Base-by-base conservation (phyloP, 371 early-diverging fungal genomes). In the Apophysomyces elegans region DNA sequence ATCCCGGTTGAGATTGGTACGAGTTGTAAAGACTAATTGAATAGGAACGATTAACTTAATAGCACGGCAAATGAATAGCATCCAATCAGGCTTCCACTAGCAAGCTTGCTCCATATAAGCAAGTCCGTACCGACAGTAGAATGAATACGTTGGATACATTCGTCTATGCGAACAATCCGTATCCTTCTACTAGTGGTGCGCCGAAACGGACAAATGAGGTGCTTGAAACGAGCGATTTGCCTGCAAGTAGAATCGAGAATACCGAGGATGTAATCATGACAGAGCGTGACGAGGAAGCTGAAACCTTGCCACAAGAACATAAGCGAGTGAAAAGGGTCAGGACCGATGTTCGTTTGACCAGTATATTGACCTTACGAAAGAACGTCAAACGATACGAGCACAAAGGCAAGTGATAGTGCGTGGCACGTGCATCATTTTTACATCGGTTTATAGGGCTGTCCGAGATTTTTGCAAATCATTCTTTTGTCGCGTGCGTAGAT, bases 401-500 rank as follows among this genome's bases (percentile, higher is more conserved):
- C 65, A 59, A 62, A 68, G 86, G 91, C 89, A 74, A 38, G 65
- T 35, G 32, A 4, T 32, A 59, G 47, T 3, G 32, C 7, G 59
- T 18, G 26, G 7, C 8, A 21, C 7, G 2, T n/a, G 4, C 50
- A 38, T 36, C 14, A n/a, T 39, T n/a, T 26, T 14, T 37, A 50
- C 32, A 26, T 36, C 14, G 7, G 37, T 0, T 7, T 26, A 35
- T 74, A 81, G 93, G 86, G 4, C 64, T 95, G 56, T 91, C 93
- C 0, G 80, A 82, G 2, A 72, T 96, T 4, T 84, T 97, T 61
- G 70, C 80, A 14, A 84, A 91, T 57, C 95, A 95, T 72, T 87
- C 88, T 0, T 93, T 94, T 78, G 96, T 97, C n/a, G 97, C 97
- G n/a, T 85, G 87, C 68, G 88, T 95, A 14, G 93, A 95, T 68